These are phyloP conservation scores for Amesomyces nigricolor DNA, from an alignment of 2,329 filamentous ascomycete genomes.

Conservation along the genomic window DNA sequence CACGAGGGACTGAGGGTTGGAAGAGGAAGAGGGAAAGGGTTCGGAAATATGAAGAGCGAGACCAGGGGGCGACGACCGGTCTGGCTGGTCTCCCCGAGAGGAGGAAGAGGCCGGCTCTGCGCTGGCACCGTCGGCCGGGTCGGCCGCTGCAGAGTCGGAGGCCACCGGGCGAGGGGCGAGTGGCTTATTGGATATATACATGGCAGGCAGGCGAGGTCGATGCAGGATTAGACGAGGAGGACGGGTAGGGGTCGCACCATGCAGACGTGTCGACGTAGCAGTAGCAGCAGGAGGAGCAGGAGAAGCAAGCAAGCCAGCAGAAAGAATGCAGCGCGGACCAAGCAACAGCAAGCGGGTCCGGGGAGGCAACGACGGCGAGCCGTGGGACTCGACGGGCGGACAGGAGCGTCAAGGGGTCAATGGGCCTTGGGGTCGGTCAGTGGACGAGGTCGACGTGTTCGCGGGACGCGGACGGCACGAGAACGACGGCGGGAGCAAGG, in stretches of 20 bases:
- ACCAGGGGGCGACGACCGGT: conserved; percentile 5
- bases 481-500: conserved; percentile 3
- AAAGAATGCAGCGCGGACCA: neutral
- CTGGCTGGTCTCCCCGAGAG: neutral
- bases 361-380: conserved; percentile 9
- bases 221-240: conserved; percentile 19
- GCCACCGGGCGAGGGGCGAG: conserved; percentile 16
- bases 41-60: conserved; percentile 1
- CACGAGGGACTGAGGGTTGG: conserved; percentile 22
- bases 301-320: neutral
- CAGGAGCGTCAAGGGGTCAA: conserved; percentile 5
- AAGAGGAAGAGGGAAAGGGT: conserved; percentile 10
- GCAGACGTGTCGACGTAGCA: conserved; percentile 23
- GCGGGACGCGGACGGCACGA: conserved; percentile 17
- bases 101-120: conserved; percentile 11
- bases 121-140: conserved; percentile 15
- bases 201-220: conserved; percentile 15
- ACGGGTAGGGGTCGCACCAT: conserved; percentile 22
- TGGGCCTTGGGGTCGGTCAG: conserved; percentile 8
- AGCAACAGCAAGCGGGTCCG: conserved; percentile 7
- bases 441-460: conserved; percentile 8
- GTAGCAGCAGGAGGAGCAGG: neutral
- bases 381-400: conserved; percentile 6
- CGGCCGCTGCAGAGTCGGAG: conserved; percentile 11
- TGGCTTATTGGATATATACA: conserved; percentile 26